These are phyloP conservation scores for Tympanopsis confertula DNA, from an alignment of 2,329 filamentous ascomycete genomes.

Conservation along the genomic window DNA sequence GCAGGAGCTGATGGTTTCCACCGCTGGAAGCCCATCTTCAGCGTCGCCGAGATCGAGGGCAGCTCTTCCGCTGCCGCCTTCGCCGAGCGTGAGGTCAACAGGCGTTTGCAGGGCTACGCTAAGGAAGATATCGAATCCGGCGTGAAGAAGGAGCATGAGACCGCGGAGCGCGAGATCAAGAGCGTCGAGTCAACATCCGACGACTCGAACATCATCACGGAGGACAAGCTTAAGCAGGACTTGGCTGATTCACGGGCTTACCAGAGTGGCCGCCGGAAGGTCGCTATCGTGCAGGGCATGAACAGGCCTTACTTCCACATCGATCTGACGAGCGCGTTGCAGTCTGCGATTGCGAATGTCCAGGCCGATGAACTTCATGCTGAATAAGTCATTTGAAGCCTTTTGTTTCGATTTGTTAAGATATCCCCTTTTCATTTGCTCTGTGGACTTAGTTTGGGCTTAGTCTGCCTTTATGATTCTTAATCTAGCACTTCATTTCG, in stretches of 20 bases:
- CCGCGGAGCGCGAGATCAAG: background rate
- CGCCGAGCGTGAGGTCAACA: constrained; percentile 54
- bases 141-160: background rate
- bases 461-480: too few relatives aligned
- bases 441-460: too few relatives aligned
- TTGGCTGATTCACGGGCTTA: background rate
- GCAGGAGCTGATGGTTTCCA: constrained; percentile 37
- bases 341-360: constrained; percentile 74
- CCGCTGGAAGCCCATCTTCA: constrained; percentile 92
- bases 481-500: too few relatives aligned
- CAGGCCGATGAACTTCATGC: constrained; percentile 33
- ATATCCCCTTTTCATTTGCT: background rate
- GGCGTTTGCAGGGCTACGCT: constrained; percentile 24
- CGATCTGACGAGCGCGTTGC: constrained; percentile 77
- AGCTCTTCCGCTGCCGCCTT: constrained; percentile 55
- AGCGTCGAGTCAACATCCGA: background rate
- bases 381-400: background rate
- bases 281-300: constrained; percentile 67
- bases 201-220: constrained; percentile 1
- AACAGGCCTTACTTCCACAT: constrained; percentile 90
- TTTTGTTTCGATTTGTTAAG: too few relatives aligned
- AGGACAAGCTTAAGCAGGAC: background rate
- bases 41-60: constrained; percentile 75
- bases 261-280: constrained; percentile 25
- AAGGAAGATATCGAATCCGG: constrained; percentile 15